A percentile compares a stretch with the other conserved stretches of the same genome.
These are phyloP conservation scores for Mollisia scopiformis DNA, from an alignment of 2,329 filamentous ascomycete genomes.

Conservation along the genomic window DNA sequence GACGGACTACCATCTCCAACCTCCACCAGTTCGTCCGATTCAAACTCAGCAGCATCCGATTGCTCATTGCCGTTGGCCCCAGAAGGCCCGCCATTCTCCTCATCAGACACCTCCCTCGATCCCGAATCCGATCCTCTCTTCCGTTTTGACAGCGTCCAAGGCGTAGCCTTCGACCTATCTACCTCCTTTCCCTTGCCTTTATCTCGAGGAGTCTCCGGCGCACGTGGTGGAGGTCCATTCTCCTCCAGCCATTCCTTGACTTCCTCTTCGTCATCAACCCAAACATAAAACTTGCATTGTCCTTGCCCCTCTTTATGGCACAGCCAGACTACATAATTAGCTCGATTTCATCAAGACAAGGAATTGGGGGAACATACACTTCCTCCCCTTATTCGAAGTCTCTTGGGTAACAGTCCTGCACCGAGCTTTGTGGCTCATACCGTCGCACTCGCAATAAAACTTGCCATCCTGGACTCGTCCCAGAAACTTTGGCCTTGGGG, in stretches of 20 bases:
- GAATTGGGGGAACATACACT: background rate
- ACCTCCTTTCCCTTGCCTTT: background rate
- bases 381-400: background rate
- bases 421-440: background rate
- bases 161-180: background rate
- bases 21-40: background rate
- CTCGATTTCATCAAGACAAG: background rate
- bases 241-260: background rate
- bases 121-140: background rate
- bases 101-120: background rate
- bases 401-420: background rate
- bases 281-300: background rate
- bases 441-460: background rate
- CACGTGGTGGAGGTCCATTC: background rate
- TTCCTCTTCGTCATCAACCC: background rate
- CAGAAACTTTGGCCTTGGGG: background rate
- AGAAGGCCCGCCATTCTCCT: slow-evolving; percentile 1
- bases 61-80: background rate
- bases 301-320: background rate
- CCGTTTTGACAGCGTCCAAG: background rate
- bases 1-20: background rate
- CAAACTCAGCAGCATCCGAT: background rate
- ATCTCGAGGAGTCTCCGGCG: background rate
- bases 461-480: background rate
- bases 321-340: background rate